These are phyloP conservation scores for Selaginella tamariscina DNA, from an alignment of 75 land plant genomes.

Conservation along the genomic window DNA sequence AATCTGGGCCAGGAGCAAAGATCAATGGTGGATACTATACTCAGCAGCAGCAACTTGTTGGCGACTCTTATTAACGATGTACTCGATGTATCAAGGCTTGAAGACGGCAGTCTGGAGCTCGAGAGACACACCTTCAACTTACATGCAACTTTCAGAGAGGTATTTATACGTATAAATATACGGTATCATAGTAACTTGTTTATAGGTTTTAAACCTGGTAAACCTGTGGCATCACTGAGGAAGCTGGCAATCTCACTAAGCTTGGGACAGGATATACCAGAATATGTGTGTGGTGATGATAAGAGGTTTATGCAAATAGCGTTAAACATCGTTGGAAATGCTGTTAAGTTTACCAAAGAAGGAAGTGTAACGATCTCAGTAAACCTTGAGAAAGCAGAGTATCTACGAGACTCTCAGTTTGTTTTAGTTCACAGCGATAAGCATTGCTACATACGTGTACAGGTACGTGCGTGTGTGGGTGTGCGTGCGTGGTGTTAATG, in stretches of 20 bases:
- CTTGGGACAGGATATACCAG: conserved; percentile 58
- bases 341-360: conserved; percentile 76
- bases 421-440: conserved; percentile 33
- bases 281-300: conserved; percentile 70
- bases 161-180: conserved; percentile 5
- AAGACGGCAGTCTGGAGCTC: conserved; percentile 78
- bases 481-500: neutral
- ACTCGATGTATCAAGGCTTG: conserved; percentile 74
- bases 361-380: conserved; percentile 52
- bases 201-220: conserved; percentile 64
- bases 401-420: conserved; percentile 41
- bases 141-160: conserved; percentile 58
- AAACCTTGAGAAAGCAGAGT: conserved; percentile 45
- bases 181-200: neutral
- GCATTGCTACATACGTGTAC: conserved; percentile 56
- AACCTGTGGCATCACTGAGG: conserved; percentile 73
- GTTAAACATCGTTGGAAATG: conserved; percentile 82
- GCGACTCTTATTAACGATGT: conserved; percentile 84
- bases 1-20: conserved; percentile 58
- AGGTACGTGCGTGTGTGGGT: conserved; percentile 36
- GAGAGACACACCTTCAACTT: conserved; percentile 50
- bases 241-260: conserved; percentile 36
- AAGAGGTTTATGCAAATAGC: conserved; percentile 78
- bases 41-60: conserved; percentile 75
- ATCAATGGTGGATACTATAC: conserved; percentile 76